Percentiles rank a stretch among this genome's conserved stretches.
phyloP scores from a whole-genome alignment of 306 rosid species.

The Hylodesmum podocarpum region DNA sequence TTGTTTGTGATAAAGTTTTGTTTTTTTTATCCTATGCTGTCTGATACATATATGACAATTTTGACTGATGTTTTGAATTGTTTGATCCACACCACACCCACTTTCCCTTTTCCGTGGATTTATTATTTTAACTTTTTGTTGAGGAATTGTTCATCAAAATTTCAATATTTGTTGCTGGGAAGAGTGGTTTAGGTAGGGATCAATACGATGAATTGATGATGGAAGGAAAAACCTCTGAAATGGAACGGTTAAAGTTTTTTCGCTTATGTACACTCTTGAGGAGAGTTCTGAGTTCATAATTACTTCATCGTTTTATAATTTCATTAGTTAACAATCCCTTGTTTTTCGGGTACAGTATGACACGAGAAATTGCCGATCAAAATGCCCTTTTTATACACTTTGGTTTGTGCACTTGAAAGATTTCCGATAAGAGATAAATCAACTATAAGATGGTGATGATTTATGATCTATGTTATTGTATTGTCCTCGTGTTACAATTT shows the following conservation, averaged over 20 bases:
- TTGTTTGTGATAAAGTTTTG: not conserved
- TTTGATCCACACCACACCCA: not conserved
- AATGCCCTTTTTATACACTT: not conserved
- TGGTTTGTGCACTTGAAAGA: not conserved
- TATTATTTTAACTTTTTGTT: not conserved
- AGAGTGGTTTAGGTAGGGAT: not conserved
- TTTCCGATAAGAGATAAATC: not conserved
- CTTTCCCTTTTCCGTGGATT: not conserved
- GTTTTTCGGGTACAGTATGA: not conserved
- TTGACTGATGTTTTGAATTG: not conserved
- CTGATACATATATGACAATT: not conserved
- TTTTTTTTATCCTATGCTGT: not conserved
- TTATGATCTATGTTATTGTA: not conserved
- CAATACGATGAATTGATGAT: not conserved
- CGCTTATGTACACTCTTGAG: not conserved
- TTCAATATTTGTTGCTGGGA: not conserved
- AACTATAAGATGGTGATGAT: not conserved
- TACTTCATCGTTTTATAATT: not conserved
- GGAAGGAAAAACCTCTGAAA: not conserved
- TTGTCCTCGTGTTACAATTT: not conserved
- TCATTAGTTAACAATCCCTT: not conserved
- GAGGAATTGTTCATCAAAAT: not conserved
- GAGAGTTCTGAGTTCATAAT: not conserved
- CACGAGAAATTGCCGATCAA: not conserved
- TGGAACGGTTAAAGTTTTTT: not conserved